A percentile compares a stretch with the other conserved stretches of the same genome.
phyloP scores from a whole-genome alignment of 2,329 filamentous ascomycete genomes.

The Phyllosticta citribraziliensis region DNA sequence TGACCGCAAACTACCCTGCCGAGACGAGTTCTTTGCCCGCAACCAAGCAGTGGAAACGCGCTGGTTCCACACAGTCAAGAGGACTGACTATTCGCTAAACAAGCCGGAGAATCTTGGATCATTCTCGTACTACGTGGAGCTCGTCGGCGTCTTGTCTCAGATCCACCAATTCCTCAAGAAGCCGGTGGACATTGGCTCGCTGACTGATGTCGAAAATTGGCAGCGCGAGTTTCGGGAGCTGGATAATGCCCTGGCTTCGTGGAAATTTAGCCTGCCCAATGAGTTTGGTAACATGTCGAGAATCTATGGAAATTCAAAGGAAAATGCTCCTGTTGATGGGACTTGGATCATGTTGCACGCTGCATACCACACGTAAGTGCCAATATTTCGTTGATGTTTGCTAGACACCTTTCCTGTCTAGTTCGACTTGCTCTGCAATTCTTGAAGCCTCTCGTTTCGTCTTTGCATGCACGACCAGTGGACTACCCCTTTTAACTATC shows the following conservation, averaged over 20 bases:
- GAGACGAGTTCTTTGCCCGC: slow-evolving; percentile 75
- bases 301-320: slow-evolving; percentile 43
- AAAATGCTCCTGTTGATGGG: slow-evolving; percentile 50
- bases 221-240: slow-evolving; percentile 78
- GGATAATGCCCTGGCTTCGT: slow-evolving; percentile 66
- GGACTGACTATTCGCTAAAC: slow-evolving; percentile 54
- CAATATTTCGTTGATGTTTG: not conserved
- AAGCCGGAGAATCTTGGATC: slow-evolving; percentile 74
- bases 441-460: too few relatives aligned
- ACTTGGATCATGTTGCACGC: slow-evolving; percentile 88
- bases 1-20: slow-evolving; percentile 75
- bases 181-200: slow-evolving; percentile 76
- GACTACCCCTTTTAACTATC: too few relatives aligned
- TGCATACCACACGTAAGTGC: slow-evolving; percentile 67
- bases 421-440: not conserved
- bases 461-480: too few relatives aligned
- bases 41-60: slow-evolving; percentile 77
- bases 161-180: slow-evolving; percentile 84
- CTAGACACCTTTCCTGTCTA: not conserved
- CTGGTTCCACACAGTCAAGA: slow-evolving; percentile 53
- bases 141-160: slow-evolving; percentile 74
- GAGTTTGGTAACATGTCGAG: slow-evolving; percentile 81
- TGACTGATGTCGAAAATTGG: slow-evolving; percentile 82
- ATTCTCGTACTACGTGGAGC: slow-evolving; percentile 85
- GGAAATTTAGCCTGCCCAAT: slow-evolving; percentile 73